Base-by-base conservation (phyloP, 2,329 filamentous ascomycete species). In the Didymella pinodella region DNA sequence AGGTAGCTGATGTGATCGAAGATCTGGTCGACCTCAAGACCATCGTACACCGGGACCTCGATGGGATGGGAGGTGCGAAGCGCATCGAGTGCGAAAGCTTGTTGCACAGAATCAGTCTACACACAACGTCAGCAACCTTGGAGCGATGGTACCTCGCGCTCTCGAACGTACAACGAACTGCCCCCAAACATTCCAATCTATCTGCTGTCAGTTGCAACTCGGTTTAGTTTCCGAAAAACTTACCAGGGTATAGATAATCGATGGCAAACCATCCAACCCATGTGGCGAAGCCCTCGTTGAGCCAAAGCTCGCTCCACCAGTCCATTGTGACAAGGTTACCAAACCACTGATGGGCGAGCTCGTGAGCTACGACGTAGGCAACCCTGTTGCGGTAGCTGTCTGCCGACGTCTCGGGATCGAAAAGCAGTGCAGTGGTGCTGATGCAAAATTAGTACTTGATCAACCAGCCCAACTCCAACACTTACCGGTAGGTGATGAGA, bases 281-380 rank as follows among this genome's bases (percentile, higher is more conserved):
- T 3, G 95, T 99, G 41, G 95, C 95, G 74, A 99, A 99, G 12
- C 93, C 93, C 79, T 98, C 94, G 72, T 96, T 96, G 51, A 96
- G 85, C 93, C 93, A 97, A 62, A 81, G 79, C 74, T 96, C 91
- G 74, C 90, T 92, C 92, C 91, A 95, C 92, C 93, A 97, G 77
- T 96, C 92, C 93, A 97, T 97, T 6, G 93, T 97, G 43, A 96
- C 93, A 11, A 97, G 85, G 76, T 97, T 96, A 36, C 93, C 93
- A 69, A 97, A 97, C 93, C 93, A 97, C 80, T 96, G 93, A 74
- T 97, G 93, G 55, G 93, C 95, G 62, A 99, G 84, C 78, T 99
- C 95, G 79, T 99, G 95, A n/a, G 95, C 94, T 49, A 98, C 93
- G 56, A 98, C 93, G 72, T 99, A 98, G 31, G 95, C 95, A 64